Percentiles rank a stretch among this genome's conserved stretches.
phyloP scores from a whole-genome alignment of 352 stramenopile species.

The Phytopythium vexans region DNA sequence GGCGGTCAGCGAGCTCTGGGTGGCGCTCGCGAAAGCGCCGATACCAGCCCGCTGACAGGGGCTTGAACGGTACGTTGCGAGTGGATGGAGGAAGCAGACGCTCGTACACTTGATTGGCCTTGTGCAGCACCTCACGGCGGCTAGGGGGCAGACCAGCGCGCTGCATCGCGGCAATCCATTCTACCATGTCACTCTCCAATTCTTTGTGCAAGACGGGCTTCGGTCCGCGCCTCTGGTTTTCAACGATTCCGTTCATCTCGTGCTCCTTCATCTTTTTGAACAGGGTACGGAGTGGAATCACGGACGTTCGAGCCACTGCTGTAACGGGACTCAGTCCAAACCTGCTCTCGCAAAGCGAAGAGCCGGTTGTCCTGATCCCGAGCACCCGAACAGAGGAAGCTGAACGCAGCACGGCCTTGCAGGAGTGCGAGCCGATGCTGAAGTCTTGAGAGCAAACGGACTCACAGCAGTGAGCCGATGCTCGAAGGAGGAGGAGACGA shows the following conservation, averaged over 20 bases:
- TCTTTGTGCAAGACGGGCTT: background rate
- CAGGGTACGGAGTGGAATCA: constrained; percentile 1
- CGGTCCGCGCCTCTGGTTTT: background rate
- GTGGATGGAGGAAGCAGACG: background rate
- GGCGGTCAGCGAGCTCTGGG: background rate
- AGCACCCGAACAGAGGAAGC: no score
- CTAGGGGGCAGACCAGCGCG: background rate
- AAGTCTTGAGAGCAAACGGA: no score
- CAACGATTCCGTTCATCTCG: background rate
- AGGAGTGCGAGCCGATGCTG: no score
- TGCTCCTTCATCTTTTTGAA: constrained; percentile 1
- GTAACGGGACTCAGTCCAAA: no score
- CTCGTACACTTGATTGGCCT: background rate
- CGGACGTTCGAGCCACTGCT: background rate
- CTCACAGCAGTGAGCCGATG: no score
- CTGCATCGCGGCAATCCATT: constrained; percentile 9
- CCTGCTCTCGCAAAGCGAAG: no score
- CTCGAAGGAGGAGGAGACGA: no score
- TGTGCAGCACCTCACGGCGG: background rate
- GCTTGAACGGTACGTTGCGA: background rate
- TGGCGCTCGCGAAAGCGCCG: constrained; percentile 6
- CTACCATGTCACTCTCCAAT: background rate
- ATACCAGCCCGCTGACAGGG: constrained; percentile 11
- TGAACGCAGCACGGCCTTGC: no score
- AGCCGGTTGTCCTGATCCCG: no score